phyloP scores from a whole-genome alignment of 139 green algal genomes.

The Auxenochlorella protothecoides region DNA sequence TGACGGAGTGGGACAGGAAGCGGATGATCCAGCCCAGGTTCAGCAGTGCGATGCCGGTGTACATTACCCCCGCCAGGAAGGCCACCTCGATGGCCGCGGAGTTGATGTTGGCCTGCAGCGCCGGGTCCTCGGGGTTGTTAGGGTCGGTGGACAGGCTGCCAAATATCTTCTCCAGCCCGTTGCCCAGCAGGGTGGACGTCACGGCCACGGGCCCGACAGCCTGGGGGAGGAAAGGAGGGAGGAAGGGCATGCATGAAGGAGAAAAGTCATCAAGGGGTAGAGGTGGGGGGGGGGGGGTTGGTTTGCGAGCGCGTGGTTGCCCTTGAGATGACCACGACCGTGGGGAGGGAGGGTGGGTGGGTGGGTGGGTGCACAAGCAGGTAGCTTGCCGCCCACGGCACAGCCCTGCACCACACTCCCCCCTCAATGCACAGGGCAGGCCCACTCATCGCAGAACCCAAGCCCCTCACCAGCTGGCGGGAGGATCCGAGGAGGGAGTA shows the following conservation, averaged over 20 bases:
- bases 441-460: no score
- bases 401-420: no score
- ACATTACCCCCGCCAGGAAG: constrained; percentile 62
- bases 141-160: not conserved
- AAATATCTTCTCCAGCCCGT: constrained; percentile 19
- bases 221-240: not conserved
- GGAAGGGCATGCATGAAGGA: no score
- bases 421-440: no score
- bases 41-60: constrained; percentile 61
- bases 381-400: not conserved
- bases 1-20: constrained; percentile 74
- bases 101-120: constrained; percentile 12
- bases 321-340: not conserved
- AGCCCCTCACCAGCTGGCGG: constrained; percentile 32
- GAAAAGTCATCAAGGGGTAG: no score
- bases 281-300: no score
- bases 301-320: not conserved
- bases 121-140: not conserved
- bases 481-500: constrained; percentile 66
- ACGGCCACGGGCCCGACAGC: constrained; percentile 61
- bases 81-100: constrained; percentile 25
- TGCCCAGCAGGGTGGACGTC: constrained; percentile 40
- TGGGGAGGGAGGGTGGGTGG: not conserved
- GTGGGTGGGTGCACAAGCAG: not conserved
- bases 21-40: constrained; percentile 72